phyloP scores from a whole-genome alignment of 176 grass and related monocot species.

The Coix lacrymajobi region DNA sequence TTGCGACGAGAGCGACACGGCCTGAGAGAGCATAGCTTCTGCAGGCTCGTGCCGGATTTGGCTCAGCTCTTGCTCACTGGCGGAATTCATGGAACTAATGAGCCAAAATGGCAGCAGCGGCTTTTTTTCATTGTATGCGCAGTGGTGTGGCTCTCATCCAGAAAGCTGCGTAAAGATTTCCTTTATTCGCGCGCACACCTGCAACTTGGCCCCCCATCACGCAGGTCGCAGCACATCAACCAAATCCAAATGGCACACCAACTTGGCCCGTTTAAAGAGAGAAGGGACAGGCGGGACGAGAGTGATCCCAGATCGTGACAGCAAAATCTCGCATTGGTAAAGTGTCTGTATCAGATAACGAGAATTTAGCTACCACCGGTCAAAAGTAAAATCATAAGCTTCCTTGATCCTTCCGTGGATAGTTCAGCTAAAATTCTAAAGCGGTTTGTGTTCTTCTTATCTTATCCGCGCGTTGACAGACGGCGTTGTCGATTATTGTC shows the following conservation, averaged over 20 bases:
- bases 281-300: constrained; percentile 16
- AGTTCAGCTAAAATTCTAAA: not conserved
- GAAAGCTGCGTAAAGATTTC: not conserved
- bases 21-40: constrained; percentile 13
- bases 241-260: constrained; percentile 1
- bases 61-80: not conserved
- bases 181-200: not conserved
- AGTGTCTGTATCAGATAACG: constrained; percentile 17
- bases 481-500: no score
- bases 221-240: not conserved
- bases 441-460: not conserved
- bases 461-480: not conserved
- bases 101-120: not conserved
- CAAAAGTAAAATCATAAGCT: constrained; percentile 30
- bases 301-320: not conserved
- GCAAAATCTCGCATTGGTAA: constrained; percentile 14
- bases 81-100: constrained; percentile 9
- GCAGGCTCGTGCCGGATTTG: constrained; percentile 12
- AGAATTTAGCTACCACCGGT: not conserved
- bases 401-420: not conserved
- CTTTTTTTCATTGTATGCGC: not conserved
- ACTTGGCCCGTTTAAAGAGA: not conserved
- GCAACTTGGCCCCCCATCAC: not conserved
- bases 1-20: constrained; percentile 37
- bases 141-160: not conserved